Evolutionary conservation across 1,139 yeast genomes (phyloP), one percentile per base, ranked within the genome.

Genomic region (Chernovozyma aurita): DNA sequence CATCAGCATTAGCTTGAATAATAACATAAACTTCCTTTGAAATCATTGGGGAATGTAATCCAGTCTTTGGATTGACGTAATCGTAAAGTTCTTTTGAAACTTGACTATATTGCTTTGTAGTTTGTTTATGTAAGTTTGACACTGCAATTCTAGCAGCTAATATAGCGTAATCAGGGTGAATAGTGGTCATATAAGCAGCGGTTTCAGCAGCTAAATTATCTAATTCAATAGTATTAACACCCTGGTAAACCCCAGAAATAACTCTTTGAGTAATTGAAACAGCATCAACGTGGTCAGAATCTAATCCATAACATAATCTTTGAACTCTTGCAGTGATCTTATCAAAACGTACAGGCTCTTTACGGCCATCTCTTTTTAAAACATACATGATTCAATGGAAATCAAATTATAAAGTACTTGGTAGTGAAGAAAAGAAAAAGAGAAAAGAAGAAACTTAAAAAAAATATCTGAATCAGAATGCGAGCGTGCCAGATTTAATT

Each of bases 141-240:
- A 90, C 85, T 26, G 95, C 96, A 43, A 92, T 81, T 64, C 98
- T 81, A 24, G 97, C 97, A 35, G 97, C 98, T 49, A 92, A 74
- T 31, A 80, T 79, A 32, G 97, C 95, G 53, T 92, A 90, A 63
- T 92, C 97, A 17, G 97, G 97, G 60, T 92, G 98, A 42, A 84
- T 78, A 15, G 97, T 92, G 43, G 97, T 86, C 95, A 90, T 84
- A 53, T 85, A 84, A 30, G 97, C 97, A 40, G 97, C 94, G 28
- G 97, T 88, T 65, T 92, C 98, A 30, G 97, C 96, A 34, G 96
- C 95, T 51, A 92, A 74, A 63, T 92, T 88, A 50, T 85, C 92
- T 46, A 90, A 75, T 61, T 88, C 97, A 46, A 85, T 78, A 40
- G 98, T 92, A 53, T 92, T 88, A 37, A 92, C 98, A 50, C 98